Evolutionary conservation across 495 filamentous ascomycete genomes (phyloP).

Genomic region (Daldinia bambusicola): DNA sequence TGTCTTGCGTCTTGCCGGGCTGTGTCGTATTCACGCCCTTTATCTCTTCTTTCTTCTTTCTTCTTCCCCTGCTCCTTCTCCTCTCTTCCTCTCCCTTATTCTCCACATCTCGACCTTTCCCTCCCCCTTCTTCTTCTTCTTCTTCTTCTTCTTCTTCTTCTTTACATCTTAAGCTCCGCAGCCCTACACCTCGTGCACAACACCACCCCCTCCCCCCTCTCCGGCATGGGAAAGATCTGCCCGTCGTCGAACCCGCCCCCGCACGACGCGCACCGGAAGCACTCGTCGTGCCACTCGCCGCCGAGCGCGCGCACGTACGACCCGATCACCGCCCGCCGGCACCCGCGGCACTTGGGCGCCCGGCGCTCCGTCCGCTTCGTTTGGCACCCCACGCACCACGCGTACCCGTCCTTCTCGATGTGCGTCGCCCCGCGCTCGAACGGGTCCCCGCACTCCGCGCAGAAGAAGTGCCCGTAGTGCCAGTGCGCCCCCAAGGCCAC

Average conservation of each 20-base stretch:
- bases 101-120: no score
- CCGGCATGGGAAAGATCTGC: constrained; percentile 63
- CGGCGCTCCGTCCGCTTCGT: constrained; percentile 79
- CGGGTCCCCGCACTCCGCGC: constrained; percentile 97
- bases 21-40: no score
- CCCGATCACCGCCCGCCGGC: constrained; percentile 84
- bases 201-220: constrained; percentile 55
- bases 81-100: no score
- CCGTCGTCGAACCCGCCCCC: constrained; percentile 64
- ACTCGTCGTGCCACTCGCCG: constrained; percentile 91
- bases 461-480: constrained; percentile 99
- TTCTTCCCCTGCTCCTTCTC: no score
- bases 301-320: constrained; percentile 87
- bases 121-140: no score
- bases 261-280: constrained; percentile 80
- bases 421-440: constrained; percentile 85
- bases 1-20: no score
- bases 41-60: no score
- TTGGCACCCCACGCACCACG: constrained; percentile 95
- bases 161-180: constrained; percentile 61
- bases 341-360: constrained; percentile 86
- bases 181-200: constrained; percentile 63
- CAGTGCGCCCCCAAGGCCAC: constrained; percentile 93
- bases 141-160: no score
- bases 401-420: constrained; percentile 98